phyloP scores from a whole-genome alignment of 2,329 filamentous ascomycete genomes.

The Bertia moriformis region DNA sequence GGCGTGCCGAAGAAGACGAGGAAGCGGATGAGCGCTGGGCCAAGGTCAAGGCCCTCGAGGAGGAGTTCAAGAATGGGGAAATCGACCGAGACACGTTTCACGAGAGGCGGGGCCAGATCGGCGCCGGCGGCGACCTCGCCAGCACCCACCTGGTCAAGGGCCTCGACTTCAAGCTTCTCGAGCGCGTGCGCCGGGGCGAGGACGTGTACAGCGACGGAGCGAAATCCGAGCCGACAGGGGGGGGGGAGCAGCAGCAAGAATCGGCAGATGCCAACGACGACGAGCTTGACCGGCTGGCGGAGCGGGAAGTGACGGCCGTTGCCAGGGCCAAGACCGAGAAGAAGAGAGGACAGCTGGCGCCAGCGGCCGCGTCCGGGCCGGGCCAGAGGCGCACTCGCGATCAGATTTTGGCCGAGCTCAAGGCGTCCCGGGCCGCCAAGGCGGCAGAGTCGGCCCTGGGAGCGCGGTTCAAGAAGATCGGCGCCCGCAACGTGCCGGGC shows the following conservation, averaged over 20 bases:
- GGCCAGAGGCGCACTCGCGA: slow-evolving; percentile 50
- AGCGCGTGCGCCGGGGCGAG: slow-evolving; percentile 55
- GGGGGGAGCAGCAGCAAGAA: slow-evolving; percentile 15
- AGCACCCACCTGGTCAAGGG: slow-evolving; percentile 86
- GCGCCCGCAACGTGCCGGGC: slow-evolving; percentile 30
- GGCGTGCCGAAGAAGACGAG: slow-evolving; percentile 29
- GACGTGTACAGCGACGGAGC: slow-evolving; percentile 35
- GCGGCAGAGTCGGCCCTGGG: slow-evolving; percentile 35
- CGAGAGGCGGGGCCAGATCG: slow-evolving; percentile 58
- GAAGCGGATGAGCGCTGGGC: slow-evolving; percentile 39
- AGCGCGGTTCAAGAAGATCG: slow-evolving; percentile 51
- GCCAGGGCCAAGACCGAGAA: slow-evolving; percentile 31
- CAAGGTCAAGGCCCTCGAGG: slow-evolving; percentile 65
- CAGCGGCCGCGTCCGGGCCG: slow-evolving; percentile 30
- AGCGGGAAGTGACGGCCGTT: slow-evolving; percentile 35
- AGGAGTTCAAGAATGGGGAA: slow-evolving; percentile 68
- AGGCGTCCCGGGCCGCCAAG: slow-evolving; percentile 44
- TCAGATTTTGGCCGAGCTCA: slow-evolving; percentile 54
- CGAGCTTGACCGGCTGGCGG: slow-evolving; percentile 45
- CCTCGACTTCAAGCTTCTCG: slow-evolving; percentile 68
- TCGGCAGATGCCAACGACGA: slow-evolving; percentile 33
- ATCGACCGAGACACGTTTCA: slow-evolving; percentile 72
- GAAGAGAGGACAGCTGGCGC: slow-evolving; percentile 48
- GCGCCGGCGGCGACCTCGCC: slow-evolving; percentile 65
- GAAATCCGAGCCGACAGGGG: too few species aligned